phyloP scores from a whole-genome alignment of 306 rosid genomes.

The Arachis stenosperma region DNA sequence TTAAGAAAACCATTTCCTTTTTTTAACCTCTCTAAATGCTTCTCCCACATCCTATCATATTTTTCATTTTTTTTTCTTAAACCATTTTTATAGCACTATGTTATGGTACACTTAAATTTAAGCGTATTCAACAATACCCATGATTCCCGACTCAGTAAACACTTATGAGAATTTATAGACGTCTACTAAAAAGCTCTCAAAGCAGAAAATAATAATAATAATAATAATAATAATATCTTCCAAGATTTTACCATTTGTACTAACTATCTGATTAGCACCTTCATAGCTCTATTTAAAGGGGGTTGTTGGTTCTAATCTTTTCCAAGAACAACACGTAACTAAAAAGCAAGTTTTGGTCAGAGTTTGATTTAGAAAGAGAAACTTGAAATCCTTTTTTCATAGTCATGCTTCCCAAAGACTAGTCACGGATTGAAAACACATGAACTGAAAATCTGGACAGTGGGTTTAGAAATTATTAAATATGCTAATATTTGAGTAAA shows the following conservation, averaged over 20 bases:
- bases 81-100: too few species aligned
- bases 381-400: conserved; percentile 23
- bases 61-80: too few species aligned
- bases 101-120: too few species aligned
- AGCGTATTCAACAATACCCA: too few species aligned
- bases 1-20: conserved; percentile 43
- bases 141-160: too few species aligned
- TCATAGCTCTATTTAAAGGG: conserved; percentile 39
- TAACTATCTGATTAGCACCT: conserved; percentile 26
- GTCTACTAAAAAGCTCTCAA: too few species aligned
- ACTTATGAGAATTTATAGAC: too few species aligned
- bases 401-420: conserved; percentile 33
- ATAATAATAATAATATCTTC: too few species aligned
- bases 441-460: conserved; percentile 21
- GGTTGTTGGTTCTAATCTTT: conserved; percentile 43
- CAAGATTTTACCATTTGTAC: too few species aligned
- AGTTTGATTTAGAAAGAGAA: conserved; percentile 26
- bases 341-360: conserved; percentile 38
- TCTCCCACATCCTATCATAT: conserved; percentile 12
- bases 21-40: conserved; percentile 31
- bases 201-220: too few species aligned
- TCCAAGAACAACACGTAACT: conserved; percentile 39
- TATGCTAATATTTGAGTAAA: not conserved
- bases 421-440: conserved; percentile 19
- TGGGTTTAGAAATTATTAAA: not conserved